A percentile compares a stretch with the other conserved stretches of the same genome.
Evolutionary conservation across 805 yeast genomes (phyloP).

Genomic region (Starmerella sirachaensis): DNA sequence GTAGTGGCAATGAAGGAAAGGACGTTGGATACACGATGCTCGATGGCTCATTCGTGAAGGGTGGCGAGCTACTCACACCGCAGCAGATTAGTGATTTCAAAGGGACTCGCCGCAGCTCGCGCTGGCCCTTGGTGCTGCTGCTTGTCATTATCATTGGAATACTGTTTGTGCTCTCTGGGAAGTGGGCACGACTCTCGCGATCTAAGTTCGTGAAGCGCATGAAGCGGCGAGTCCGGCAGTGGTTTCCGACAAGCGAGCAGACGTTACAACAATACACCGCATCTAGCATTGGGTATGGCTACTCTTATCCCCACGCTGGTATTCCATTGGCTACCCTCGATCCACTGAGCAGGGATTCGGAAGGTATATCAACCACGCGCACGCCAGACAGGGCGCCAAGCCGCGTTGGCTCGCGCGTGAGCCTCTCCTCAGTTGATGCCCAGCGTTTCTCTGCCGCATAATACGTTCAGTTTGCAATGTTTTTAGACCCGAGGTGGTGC

Average conservation of each 20-base stretch:
- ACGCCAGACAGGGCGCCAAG: slow-evolving; percentile 16
- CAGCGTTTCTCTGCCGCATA: no score
- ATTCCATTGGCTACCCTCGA: slow-evolving; percentile 12
- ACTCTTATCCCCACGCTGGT: slow-evolving; percentile 18
- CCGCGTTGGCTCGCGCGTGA: slow-evolving; percentile 20
- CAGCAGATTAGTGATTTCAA: slow-evolving; percentile 1
- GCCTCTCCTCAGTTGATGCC: no score
- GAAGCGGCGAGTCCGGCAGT: slow-evolving; percentile 1
- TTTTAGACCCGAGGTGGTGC: no score
- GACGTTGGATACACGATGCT: slow-evolving; percentile 21
- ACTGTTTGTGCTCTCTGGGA: not conserved
- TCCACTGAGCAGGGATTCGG: not conserved
- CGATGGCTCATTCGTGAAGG: slow-evolving; percentile 17
- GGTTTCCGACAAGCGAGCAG: slow-evolving; percentile 3
- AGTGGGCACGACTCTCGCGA: not conserved
- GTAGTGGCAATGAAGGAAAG: not conserved
- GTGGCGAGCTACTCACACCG: slow-evolving; percentile 20
- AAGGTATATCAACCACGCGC: slow-evolving; percentile 9
- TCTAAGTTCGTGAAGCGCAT: not conserved
- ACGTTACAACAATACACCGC: slow-evolving; percentile 8
- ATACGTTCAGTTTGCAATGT: no score
- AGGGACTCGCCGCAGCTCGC: not conserved
- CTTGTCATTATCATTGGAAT: not conserved
- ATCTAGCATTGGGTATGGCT: slow-evolving; percentile 16
- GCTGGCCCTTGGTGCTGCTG: not conserved